A percentile compares a stretch with the other conserved stretches of the same genome.
Evolutionary conservation across 352 stramenopile genomes (phyloP).

Genomic region (Thraustochytrium striatum): DNA sequence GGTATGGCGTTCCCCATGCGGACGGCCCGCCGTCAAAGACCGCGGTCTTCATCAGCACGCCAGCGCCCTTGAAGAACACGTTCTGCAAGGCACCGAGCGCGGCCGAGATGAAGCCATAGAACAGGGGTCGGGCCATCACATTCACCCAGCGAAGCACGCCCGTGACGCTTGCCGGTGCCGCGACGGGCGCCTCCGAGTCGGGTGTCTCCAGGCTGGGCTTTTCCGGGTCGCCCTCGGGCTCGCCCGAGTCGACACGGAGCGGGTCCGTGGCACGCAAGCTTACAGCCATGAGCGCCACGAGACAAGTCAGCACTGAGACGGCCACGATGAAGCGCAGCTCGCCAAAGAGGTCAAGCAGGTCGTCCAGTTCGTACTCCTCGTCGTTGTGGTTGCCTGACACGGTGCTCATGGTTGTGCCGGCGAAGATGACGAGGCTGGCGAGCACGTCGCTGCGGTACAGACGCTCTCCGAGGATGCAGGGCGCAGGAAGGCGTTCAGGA

Average conservation of each 20-base stretch:
- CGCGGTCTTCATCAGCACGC: conserved; percentile 33
- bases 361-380: background rate
- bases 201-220: too few species aligned
- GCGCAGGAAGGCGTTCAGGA: conserved; percentile 43
- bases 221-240: background rate
- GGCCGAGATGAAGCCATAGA: conserved; percentile 30
- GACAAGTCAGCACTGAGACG: background rate
- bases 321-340: background rate
- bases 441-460: conserved; percentile 28
- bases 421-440: conserved; percentile 33
- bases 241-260: background rate
- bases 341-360: background rate
- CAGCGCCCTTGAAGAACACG: conserved; percentile 37
- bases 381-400: conserved; percentile 30
- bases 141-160: background rate
- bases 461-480: conserved; percentile 29
- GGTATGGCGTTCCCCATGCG: conserved; percentile 25
- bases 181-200: background rate
- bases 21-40: conserved; percentile 9
- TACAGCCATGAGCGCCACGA: conserved; percentile 17
- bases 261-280: background rate
- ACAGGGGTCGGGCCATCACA: background rate
- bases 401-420: conserved; percentile 19
- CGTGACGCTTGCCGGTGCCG: background rate
- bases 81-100: conserved; percentile 23